Percentiles rank a stretch among this genome's conserved stretches.
These are phyloP conservation scores for Arthrobotrys pseudoclavata DNA, from an alignment of 2,329 filamentous ascomycete species.

Conservation along the genomic window DNA sequence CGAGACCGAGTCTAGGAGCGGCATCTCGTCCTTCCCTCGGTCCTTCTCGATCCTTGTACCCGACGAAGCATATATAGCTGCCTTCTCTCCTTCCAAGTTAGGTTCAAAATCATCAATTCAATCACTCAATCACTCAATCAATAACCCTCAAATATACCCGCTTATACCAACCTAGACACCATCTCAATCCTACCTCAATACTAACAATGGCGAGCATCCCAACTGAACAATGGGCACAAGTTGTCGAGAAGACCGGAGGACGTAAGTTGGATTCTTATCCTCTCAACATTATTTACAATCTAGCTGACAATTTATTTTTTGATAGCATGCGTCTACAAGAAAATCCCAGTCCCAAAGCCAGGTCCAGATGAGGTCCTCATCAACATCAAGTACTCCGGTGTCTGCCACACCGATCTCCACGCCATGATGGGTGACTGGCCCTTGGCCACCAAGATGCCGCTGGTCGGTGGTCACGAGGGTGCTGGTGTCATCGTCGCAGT, in stretches of 20 bases:
- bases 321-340: constrained; percentile 73
- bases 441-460: constrained; percentile 81
- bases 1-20: constrained; percentile 16
- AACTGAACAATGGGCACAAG: constrained; percentile 89
- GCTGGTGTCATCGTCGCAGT: constrained; percentile 79
- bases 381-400: constrained; percentile 67
- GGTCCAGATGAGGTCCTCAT: constrained; percentile 91
- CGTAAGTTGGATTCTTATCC: constrained; percentile 69
- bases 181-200: constrained; percentile 53
- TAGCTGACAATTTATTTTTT: constrained; percentile 63
- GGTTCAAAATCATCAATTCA: constrained; percentile 17
- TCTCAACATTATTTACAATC: constrained; percentile 56
- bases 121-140: constrained; percentile 12
- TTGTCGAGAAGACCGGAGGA: constrained; percentile 84
- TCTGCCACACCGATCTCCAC: constrained; percentile 64
- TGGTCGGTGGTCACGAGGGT: constrained; percentile 85
- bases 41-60: constrained; percentile 46
- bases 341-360: constrained; percentile 84
- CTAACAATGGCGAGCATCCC: constrained; percentile 71
- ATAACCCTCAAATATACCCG: not conserved
- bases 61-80: constrained; percentile 42
- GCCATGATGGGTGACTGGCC: constrained; percentile 94
- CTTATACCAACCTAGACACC: constrained; percentile 30
- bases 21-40: constrained; percentile 39
- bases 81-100: not conserved